Conservation (phyloP, 140 eudicot genomes). For the Flaveria floridana region DNA sequence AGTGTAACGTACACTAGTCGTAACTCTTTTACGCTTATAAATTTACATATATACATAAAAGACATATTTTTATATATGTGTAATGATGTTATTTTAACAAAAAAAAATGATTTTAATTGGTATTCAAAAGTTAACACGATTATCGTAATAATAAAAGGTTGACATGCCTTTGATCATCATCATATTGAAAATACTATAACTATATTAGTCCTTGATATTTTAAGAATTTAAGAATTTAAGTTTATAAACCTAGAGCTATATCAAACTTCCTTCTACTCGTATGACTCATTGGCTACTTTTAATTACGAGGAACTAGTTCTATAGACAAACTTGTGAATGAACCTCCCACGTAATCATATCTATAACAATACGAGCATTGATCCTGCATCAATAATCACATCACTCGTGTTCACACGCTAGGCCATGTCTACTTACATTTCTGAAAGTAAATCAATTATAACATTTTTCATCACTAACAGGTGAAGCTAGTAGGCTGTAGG, state of each 20-base stretch:
- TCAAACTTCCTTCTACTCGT: not conserved
- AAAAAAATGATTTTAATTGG: too few relatives aligned
- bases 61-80: too few relatives aligned
- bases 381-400: not conserved
- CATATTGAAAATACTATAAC: not conserved
- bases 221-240: too few relatives aligned
- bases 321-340: constrained; percentile 15
- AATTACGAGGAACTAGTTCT: constrained; percentile 19
- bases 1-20: too few relatives aligned
- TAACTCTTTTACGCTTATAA: too few relatives aligned
- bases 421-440: not conserved
- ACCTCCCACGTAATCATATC: constrained; percentile 11
- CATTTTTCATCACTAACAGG: not conserved
- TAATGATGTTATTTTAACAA: too few relatives aligned
- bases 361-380: constrained; percentile 17
- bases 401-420: constrained; percentile 9
- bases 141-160: too few relatives aligned
- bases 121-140: too few relatives aligned
- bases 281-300: constrained; percentile 28
- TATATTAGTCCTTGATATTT: not conserved
- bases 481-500: not conserved
- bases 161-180: too few relatives aligned
- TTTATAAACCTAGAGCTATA: too few relatives aligned
- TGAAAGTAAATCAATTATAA: not conserved
- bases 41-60: too few relatives aligned